phyloP scores from a whole-genome alignment of 805 yeast genomes.

The Candida michaelii region DNA sequence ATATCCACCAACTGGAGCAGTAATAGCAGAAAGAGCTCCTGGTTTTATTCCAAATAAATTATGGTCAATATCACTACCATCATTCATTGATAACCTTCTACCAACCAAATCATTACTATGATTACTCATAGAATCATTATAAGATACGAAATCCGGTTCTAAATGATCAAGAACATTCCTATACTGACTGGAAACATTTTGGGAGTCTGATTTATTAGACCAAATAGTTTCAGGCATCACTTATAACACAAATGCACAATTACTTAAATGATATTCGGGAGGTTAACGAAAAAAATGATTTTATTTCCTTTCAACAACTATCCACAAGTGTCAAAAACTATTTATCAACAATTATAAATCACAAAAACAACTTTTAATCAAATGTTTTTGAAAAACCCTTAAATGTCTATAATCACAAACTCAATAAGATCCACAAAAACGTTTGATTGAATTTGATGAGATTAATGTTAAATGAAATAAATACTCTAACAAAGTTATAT shows the following conservation, averaged over 20 bases:
- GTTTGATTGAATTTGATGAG: too few relatives aligned
- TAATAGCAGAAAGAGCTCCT: constrained; percentile 47
- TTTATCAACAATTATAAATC: too few relatives aligned
- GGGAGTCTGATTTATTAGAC: constrained; percentile 27
- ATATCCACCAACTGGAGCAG: constrained; percentile 43
- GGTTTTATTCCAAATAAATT: constrained; percentile 48
- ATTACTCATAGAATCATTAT: constrained; percentile 15
- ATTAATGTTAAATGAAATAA: too few relatives aligned
- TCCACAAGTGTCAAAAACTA: too few relatives aligned
- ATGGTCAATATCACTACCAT: constrained; percentile 40
- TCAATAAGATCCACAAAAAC: neutral
- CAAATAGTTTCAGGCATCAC: constrained; percentile 38
- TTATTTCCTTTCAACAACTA: too few relatives aligned
- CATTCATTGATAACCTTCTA: constrained; percentile 43
- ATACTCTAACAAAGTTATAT: too few relatives aligned
- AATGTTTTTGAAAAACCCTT: too few relatives aligned
- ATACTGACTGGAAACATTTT: constrained; percentile 18
- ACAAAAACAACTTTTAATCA: neutral
- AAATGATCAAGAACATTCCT: constrained; percentile 34
- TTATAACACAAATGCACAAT: neutral
- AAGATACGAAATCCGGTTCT: constrained; percentile 40
- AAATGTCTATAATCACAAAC: neutral
- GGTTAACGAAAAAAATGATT: too few relatives aligned
- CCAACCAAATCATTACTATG: constrained; percentile 13
- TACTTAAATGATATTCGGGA: too few relatives aligned